These are phyloP conservation scores for Chrysoporthe cubensis DNA, from an alignment of 2,329 filamentous ascomycete species.

Conservation along the genomic window DNA sequence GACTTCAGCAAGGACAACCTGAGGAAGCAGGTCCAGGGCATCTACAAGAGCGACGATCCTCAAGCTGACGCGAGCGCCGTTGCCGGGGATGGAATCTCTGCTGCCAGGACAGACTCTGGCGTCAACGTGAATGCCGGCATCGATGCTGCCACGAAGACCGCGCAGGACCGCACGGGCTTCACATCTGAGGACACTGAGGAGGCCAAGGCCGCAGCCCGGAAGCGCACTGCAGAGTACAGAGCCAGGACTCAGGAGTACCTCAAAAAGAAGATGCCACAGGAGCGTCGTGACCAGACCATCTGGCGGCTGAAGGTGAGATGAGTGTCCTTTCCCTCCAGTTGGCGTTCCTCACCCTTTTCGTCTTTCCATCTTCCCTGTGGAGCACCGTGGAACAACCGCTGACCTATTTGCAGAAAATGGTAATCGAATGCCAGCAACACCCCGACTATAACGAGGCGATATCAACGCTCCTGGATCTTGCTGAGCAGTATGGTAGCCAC, in stretches of 20 bases:
- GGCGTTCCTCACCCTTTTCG: background rate
- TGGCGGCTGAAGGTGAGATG: conserved; percentile 70
- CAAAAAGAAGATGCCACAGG: conserved; percentile 83
- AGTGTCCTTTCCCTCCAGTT: background rate
- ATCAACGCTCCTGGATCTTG: conserved; percentile 79
- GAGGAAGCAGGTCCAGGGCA: conserved; percentile 68
- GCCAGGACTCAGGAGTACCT: conserved; percentile 71
- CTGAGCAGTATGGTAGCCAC: conserved; percentile 83
- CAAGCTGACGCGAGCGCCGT: conserved; percentile 65
- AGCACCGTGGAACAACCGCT: background rate
- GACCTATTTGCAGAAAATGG: conserved; percentile 69
- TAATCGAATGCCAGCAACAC: conserved; percentile 94
- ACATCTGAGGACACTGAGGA: conserved; percentile 68
- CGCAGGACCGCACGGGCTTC: conserved; percentile 61
- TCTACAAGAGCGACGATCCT: conserved; percentile 58
- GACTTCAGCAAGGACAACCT: conserved; percentile 72
- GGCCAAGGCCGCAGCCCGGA: conserved; percentile 49
- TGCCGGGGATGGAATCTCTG: conserved; percentile 59
- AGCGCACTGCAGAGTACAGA: conserved; percentile 45
- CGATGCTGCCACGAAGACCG: conserved; percentile 45
- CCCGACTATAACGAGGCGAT: conserved; percentile 93
- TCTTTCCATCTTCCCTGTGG: background rate
- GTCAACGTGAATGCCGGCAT: conserved; percentile 56
- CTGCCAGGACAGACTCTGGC: conserved; percentile 48
- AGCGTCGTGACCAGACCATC: conserved; percentile 89